Evolutionary conservation across 345 rosid genomes (phyloP), one percentile per base, ranked within the genome.

Genomic region (Passiflora organensis): DNA sequence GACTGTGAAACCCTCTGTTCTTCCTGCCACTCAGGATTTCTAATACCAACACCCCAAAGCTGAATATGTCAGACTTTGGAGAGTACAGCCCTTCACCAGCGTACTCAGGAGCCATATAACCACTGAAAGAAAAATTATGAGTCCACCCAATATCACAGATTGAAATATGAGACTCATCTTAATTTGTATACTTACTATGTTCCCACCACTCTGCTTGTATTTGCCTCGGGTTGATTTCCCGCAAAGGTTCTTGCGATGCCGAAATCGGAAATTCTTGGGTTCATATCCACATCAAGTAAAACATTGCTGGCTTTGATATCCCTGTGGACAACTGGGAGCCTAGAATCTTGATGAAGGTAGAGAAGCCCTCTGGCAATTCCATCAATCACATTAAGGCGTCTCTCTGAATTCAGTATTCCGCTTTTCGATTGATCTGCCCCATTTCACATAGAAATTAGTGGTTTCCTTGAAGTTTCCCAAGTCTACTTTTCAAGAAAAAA

Each of bases 311-410:
- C 41, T 16, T 51, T 51, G 6, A 51, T 11, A 11, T 80, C 84
- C 21, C 81, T 66, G 18, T 71, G 84, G 9, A 77, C 56, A 1
- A 80, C 63, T 39, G 68, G 60, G 13, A 74, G 21, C 19, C 72
- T 74, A 0, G 82, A 74, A 45, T 77, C 74, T 13, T 73, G 76
- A 42, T 75, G 83, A 2, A 49, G 53, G 24, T 49, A 49, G 2
- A 49, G 34, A 10, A 69, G 71, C 44, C 82, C 78, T 47, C 56
- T 58, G 0, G 76, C 68, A 17, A 80, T 74, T 28, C 80, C 80
- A 13, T 48, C 50, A 13, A 80, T 13, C 17, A 76, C 69, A 53
- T 53, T 10, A 5, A 25, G 25, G 23, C 73, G 56, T 42, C 3
- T 60, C 49, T 34, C 52, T 72, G 77, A 79, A 14, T 47, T 56